Evolutionary conservation across 2,329 filamentous ascomycete genomes (phyloP), one percentile per base, ranked within the genome.

Genomic region (Fusarium fracticaudum): DNA sequence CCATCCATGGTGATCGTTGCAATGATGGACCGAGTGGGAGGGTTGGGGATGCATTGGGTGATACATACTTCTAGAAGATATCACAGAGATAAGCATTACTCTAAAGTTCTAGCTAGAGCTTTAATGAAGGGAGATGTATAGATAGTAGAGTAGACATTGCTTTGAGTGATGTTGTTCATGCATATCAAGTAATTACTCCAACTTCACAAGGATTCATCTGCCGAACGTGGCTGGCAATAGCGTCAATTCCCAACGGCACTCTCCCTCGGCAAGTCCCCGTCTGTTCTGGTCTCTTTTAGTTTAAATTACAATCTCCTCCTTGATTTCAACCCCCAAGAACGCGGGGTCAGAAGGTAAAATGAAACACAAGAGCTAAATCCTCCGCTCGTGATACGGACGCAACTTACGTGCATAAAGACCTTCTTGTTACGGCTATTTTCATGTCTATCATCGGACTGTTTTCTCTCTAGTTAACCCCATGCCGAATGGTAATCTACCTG

Each of bases 21-120:
- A 78, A 74, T 71, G 68, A 73, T 77, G 40, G 22, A 38, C 76
- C 76, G 76, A 78, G 64, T 53, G 37, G 66, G 70, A 53, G 44
- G 66, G 33, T 55, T 44, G 24, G 22, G 5, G 59, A 45, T 63
- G 51, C 17, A 22, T 29, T 18, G 57, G 14, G 24, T 38, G 24
- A 18, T 22, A 22, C 33, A 18, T 22, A 24, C 33, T 45, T 59
- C 40, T n/a, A 61, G 31, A 40, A n/a, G 26, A 51, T 22, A 12
- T 38, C 20, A 20, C 9, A 8, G 26, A 29, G 18, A 38, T 33
- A 40, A 57, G 44, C 44, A 4, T 38, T 38, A 3, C 24, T 22
- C 20, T n/a, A n/a, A 14, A 41, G 40, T 5, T 5, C 13, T 22
- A 14, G 31, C 13, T 22, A 11, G 31, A 37, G 17, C 12, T 24